Percentiles rank a stretch among this genome's conserved stretches.
Evolutionary conservation across 2,329 filamentous ascomycete species (phyloP).

Genomic region (Cladosporium cucumerinum): DNA sequence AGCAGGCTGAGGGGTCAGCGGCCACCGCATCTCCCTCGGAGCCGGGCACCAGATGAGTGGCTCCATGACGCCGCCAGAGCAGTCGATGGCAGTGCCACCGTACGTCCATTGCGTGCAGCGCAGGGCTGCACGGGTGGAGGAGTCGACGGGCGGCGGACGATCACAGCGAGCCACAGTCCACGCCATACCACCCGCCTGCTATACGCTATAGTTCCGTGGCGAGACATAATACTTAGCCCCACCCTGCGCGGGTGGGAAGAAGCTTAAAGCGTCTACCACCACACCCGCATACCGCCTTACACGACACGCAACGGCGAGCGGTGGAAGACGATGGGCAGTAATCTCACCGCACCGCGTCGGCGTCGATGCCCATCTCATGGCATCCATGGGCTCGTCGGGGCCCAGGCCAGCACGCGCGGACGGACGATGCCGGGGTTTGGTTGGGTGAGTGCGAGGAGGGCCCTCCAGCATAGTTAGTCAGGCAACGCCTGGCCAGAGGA

Average conservation of each 20-base stretch:
- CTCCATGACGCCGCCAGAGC: conserved; percentile 29
- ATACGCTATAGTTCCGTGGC: conserved; percentile 15
- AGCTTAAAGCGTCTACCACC: conserved; percentile 10
- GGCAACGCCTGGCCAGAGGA: background rate
- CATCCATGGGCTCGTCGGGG: background rate
- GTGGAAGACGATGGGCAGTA: conserved; percentile 8
- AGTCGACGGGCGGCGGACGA: conserved; percentile 5
- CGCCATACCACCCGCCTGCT: conserved; percentile 12
- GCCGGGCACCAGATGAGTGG: conserved; percentile 26
- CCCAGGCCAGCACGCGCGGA: background rate
- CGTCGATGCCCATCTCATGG: background rate
- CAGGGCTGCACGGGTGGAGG: conserved; percentile 23
- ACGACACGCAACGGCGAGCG: conserved; percentile 14
- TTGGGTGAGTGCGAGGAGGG: background rate
- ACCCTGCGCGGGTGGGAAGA: conserved; percentile 8
- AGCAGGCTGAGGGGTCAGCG: conserved; percentile 20
- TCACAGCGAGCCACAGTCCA: conserved; percentile 12
- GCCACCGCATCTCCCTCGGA: conserved; percentile 16
- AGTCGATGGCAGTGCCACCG: conserved; percentile 32
- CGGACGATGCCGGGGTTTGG: background rate
- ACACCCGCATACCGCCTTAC: conserved; percentile 11
- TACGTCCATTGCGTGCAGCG: conserved; percentile 30
- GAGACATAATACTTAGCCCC: conserved; percentile 17
- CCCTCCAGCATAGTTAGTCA: background rate
- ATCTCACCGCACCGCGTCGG: conserved; percentile 12